Evolutionary conservation across 768 basidiomycete genomes (phyloP).

Genomic region (Podaxis sp.): DNA sequence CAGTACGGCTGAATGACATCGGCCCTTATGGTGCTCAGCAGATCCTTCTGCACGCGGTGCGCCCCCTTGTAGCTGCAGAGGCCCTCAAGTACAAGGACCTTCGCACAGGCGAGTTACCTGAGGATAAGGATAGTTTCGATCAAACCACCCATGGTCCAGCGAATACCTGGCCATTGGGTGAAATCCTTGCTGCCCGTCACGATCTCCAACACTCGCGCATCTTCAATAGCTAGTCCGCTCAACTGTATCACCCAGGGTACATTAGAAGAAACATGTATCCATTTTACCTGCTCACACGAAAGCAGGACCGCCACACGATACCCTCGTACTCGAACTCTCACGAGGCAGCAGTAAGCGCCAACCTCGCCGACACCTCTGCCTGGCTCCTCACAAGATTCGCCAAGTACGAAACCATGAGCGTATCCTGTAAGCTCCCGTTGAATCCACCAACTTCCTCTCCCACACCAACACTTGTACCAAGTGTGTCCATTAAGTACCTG

Average conservation of each 20-base stretch:
- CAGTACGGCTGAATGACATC: conserved; percentile 86
- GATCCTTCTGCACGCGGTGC: conserved; percentile 70
- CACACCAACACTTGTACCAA: conserved; percentile 70
- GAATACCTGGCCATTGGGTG: conserved; percentile 95
- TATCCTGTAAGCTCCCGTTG: conserved; percentile 80
- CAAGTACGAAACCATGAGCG: conserved; percentile 92
- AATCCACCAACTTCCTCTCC: conserved; percentile 63
- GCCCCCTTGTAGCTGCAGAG: conserved; percentile 63
- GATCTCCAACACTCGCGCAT: conserved; percentile 95
- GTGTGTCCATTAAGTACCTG: conserved; percentile 86
- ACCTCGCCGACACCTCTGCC: conserved; percentile 85
- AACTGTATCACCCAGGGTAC: conserved; percentile 12
- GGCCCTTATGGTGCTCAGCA: conserved; percentile 95
- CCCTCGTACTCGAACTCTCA: conserved; percentile 22
- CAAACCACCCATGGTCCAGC: conserved; percentile 60
- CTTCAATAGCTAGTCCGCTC: conserved; percentile 73
- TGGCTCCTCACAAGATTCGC: conserved; percentile 92
- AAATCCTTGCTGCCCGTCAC: conserved; percentile 87
- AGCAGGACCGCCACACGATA: conserved; percentile 1
- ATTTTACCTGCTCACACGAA: conserved; percentile 12
- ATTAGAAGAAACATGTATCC: conserved; percentile 17
- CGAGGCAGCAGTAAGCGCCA: conserved; percentile 67
- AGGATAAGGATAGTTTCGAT: conserved; percentile 31
- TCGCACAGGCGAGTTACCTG: conserved; percentile 41
- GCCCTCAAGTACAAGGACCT: conserved; percentile 43